Evolutionary conservation across 768 basidiomycete species (phyloP).

Genomic region (Candolleomyces eurysporus): DNA sequence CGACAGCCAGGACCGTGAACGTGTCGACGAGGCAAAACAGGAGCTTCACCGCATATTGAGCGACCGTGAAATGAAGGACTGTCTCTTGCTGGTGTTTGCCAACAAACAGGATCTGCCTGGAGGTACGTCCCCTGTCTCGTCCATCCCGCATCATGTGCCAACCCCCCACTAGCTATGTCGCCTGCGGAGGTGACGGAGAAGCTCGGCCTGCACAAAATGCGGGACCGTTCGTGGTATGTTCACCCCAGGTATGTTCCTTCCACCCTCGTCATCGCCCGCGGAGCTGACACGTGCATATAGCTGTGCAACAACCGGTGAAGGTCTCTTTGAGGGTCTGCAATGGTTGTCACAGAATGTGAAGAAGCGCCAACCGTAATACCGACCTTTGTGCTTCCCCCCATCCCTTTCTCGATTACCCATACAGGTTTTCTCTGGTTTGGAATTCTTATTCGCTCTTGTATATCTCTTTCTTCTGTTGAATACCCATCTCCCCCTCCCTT

Average conservation of each 20-base stretch:
- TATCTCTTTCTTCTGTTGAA: slow-evolving; percentile 23
- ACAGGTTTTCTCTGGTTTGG: slow-evolving; percentile 16
- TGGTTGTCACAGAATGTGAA: slow-evolving; percentile 98
- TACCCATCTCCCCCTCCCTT: slow-evolving; percentile 31
- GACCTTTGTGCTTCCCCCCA: not conserved
- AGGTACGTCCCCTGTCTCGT: slow-evolving; percentile 49
- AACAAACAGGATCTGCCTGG: slow-evolving; percentile 99
- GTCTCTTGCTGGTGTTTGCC: slow-evolving; percentile 94
- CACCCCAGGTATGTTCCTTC: slow-evolving; percentile 79
- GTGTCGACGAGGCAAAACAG: slow-evolving; percentile 94
- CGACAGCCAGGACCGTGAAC: slow-evolving; percentile 92
- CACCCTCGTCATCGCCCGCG: not conserved
- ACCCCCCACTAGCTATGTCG: slow-evolving; percentile 77
- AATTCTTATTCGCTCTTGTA: slow-evolving; percentile 10
- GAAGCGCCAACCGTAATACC: slow-evolving; percentile 70
- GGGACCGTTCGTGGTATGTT: slow-evolving; percentile 98
- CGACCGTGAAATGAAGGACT: slow-evolving; percentile 98
- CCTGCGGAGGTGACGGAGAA: slow-evolving; percentile 99
- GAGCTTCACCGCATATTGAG: slow-evolving; percentile 95
- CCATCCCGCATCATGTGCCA: not conserved
- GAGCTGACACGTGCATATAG: slow-evolving; percentile 35
- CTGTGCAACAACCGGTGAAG: slow-evolving; percentile 95
- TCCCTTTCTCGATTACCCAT: slow-evolving; percentile 3
- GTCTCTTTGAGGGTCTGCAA: slow-evolving; percentile 94
- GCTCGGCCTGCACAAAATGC: slow-evolving; percentile 92